phyloP scores from a whole-genome alignment of 139 green algal genomes.

The Micractinium conductrix region DNA sequence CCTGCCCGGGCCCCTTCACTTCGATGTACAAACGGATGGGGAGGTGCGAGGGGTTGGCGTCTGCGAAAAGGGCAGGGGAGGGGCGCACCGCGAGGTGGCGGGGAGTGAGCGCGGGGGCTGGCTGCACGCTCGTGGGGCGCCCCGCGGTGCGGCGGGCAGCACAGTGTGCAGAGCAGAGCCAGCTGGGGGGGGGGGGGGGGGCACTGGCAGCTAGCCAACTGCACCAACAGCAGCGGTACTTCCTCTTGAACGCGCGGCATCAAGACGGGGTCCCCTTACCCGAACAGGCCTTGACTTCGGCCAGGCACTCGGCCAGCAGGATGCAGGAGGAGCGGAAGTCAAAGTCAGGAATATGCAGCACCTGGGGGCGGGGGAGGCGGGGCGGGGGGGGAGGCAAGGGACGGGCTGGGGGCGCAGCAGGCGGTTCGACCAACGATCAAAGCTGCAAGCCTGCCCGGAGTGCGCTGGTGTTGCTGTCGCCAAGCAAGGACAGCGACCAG shows the following conservation, averaged over 20 bases:
- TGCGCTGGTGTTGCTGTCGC: too few species aligned
- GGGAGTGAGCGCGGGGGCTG: neutral
- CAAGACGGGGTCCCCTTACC: neutral
- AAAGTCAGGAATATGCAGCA: constrained; percentile 53
- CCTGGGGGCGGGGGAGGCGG: constrained; percentile 1
- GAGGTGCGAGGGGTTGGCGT: constrained; percentile 44
- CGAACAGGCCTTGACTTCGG: constrained; percentile 27
- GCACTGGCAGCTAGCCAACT: too few species aligned
- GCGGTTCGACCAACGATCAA: too few species aligned
- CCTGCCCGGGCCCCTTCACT: constrained; percentile 26
- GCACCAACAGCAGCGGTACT: too few species aligned
- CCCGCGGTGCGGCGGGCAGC: too few species aligned
- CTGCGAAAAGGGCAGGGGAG: neutral
- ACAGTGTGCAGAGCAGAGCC: too few species aligned
- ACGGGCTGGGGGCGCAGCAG: too few species aligned
- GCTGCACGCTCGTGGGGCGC: neutral
- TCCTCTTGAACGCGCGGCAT: too few species aligned
- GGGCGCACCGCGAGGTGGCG: neutral
- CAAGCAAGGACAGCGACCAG: too few species aligned
- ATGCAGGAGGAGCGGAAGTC: constrained; percentile 45
- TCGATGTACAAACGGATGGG: constrained; percentile 43
- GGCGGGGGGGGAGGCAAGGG: neutral
- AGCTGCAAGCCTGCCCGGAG: too few species aligned
- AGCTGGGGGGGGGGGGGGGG: too few species aligned
- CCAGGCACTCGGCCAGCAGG: constrained; percentile 37